Evolutionary conservation across 352 stramenopile genomes (phyloP), one percentile per base, ranked within the genome.

Genomic region (Phytopythium boreale): DNA sequence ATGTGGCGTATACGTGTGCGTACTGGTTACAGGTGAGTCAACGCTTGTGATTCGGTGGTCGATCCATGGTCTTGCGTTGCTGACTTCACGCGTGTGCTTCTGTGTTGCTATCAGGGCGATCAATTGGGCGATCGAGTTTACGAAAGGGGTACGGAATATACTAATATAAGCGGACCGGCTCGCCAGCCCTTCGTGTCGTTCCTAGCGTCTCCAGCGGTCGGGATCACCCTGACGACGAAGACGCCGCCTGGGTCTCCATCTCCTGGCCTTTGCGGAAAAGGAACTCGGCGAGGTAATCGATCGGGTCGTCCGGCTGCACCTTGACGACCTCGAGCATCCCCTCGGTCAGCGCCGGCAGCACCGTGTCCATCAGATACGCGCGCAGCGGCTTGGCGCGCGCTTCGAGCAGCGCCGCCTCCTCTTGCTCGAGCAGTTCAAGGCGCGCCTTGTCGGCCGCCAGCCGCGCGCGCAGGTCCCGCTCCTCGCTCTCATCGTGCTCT

Each of bases 291-390:
- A 97, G 72, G 57, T 92, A 96, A 71, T 96, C 88, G 61, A 96
- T 91, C 41, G 89, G 88, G 61, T 97, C 87, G 22, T 87, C 76
- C 1, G 88, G 87, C 71, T 95, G 83, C 43, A 93, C 82, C 34
- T 92, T 90, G 63, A 92, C 84, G n/a, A 94, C 79, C 69, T 97
- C 85, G 22, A 96, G 75, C 79, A 96, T 92, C 11, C 84, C 85
- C 71, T 93, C 79, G 0, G 88, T 95, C 24, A 97, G 75, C 14
- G 84, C 83, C 27, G 89, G 87, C 26, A 97, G 76, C 43, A 96
- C 86, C 0, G 82, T 90, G 66, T 95, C 78, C 81, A 95, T 92
- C 19, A 96, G 72, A 67, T 92, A 97, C 26, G 80, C 78, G 6
- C 85, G 77, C 52, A 95, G 63, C 12, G 89, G 87, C 61, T 95